These are phyloP conservation scores for Carex littledalei DNA, from an alignment of 176 grass and related monocot species.

Conservation along the genomic window DNA sequence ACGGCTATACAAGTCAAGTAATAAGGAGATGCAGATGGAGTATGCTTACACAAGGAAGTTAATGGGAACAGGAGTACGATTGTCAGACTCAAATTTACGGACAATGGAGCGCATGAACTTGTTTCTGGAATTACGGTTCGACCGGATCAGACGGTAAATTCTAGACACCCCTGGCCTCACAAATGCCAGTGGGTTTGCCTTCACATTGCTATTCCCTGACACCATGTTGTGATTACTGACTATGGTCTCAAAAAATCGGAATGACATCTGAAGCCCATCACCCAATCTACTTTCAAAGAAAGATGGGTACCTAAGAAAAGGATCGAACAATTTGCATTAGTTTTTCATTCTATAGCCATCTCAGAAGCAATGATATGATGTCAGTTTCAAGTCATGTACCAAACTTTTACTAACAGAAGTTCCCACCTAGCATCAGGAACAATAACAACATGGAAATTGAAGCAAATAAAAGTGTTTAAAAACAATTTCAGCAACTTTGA, in stretches of 20 bases:
- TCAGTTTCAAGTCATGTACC: not conserved
- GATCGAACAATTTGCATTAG: not conserved
- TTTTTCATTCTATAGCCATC: not conserved
- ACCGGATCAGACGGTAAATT: conserved; percentile 87
- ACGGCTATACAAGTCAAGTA: not conserved
- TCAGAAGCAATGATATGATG: not conserved
- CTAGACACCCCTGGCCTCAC: conserved; percentile 80
- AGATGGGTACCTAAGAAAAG: conserved; percentile 73
- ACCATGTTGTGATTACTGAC: conserved; percentile 53
- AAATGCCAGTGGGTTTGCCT: conserved; percentile 73
- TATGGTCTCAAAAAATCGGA: conserved; percentile 70
- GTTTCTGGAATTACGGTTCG: conserved; percentile 90
- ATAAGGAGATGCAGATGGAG: not conserved
- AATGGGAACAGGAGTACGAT: conserved; percentile 48
- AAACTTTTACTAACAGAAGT: not conserved
- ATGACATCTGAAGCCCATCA: conserved; percentile 90
- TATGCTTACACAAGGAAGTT: conserved; percentile 84
- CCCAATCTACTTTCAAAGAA: conserved; percentile 96
- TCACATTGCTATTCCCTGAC: conserved; percentile 37
- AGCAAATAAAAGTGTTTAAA: not conserved
- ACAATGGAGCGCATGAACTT: conserved; percentile 96
- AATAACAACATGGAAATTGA: not conserved
- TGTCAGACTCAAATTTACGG: conserved; percentile 66
- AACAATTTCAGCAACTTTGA: not conserved
- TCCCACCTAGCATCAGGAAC: not conserved